phyloP scores from a whole-genome alignment of 176 grass and related monocot genomes.

The Zea mays region DNA sequence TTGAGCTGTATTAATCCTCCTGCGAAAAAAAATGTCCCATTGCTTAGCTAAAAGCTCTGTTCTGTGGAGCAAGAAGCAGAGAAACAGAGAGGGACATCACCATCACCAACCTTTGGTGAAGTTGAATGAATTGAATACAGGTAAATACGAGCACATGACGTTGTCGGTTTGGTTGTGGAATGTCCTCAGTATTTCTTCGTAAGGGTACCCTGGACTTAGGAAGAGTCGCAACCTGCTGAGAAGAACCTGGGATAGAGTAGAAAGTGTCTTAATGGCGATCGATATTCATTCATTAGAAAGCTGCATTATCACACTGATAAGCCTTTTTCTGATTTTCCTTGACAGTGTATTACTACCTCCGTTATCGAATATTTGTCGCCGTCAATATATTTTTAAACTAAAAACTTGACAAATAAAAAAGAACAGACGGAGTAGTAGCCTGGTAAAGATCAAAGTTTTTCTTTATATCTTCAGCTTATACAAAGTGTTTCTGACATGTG shows the following conservation, averaged over 20 bases:
- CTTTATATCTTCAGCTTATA: slow-evolving; percentile 21
- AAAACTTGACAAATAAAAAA: too few relatives aligned
- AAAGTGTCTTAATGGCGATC: slow-evolving; percentile 34
- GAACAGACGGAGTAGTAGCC: not conserved
- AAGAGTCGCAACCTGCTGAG: slow-evolving; percentile 88
- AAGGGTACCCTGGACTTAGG: slow-evolving; percentile 87
- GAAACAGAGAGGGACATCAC: slow-evolving; percentile 20
- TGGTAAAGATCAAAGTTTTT: not conserved
- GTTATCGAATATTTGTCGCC: too few relatives aligned
- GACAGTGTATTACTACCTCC: not conserved
- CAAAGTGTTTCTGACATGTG: slow-evolving; percentile 21
- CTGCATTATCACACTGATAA: slow-evolving; percentile 8
- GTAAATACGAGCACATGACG: slow-evolving; percentile 83
- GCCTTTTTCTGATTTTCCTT: slow-evolving; percentile 9
- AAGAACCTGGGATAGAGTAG: slow-evolving; percentile 66
- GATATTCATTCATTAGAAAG: slow-evolving; percentile 9
- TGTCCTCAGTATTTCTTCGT: slow-evolving; percentile 86
- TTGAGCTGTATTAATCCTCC: slow-evolving; percentile 94
- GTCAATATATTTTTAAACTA: too few relatives aligned
- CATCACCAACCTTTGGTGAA: slow-evolving; percentile 72
- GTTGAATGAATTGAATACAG: slow-evolving; percentile 79
- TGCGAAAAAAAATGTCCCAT: slow-evolving; percentile 34
- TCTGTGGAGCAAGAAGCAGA: slow-evolving; percentile 10
- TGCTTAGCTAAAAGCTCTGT: slow-evolving; percentile 30
- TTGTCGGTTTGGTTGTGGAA: slow-evolving; percentile 93